Percentiles rank a stretch among this genome's conserved stretches.
Conservation (phyloP, 140 eudicot species). For the Flaveria floridana region DNA sequence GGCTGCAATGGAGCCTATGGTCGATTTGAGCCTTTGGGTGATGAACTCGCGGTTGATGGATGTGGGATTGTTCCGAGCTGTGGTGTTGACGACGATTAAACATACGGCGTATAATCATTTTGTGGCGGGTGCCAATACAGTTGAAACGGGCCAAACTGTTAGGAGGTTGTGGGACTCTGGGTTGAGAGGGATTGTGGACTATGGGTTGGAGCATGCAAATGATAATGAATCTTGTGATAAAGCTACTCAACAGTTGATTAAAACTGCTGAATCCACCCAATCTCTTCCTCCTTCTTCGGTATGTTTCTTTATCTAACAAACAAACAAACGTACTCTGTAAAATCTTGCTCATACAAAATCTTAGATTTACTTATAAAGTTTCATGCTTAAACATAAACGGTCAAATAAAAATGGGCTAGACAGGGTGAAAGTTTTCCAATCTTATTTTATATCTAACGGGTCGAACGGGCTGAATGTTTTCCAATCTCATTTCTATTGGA, state of each 20-base stretch:
- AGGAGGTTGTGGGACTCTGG: conserved; percentile 55
- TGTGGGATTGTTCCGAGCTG: conserved; percentile 30
- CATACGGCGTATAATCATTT: conserved; percentile 68
- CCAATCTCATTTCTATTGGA: neutral
- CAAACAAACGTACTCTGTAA: too few species aligned
- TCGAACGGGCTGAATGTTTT: neutral
- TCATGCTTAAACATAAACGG: neutral
- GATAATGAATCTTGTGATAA: conserved; percentile 74
- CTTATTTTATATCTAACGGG: neutral
- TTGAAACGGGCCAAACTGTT: conserved; percentile 58
- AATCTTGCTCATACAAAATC: neutral
- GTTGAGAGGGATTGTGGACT: conserved; percentile 77
- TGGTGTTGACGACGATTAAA: conserved; percentile 38
- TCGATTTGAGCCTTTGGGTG: conserved; percentile 71
- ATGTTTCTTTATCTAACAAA: conserved; percentile 19
- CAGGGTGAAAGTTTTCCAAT: too few species aligned
- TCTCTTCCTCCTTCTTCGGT: conserved; percentile 58
- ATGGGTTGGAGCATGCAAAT: conserved; percentile 78
- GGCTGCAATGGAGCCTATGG: conserved; percentile 60
- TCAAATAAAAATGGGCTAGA: too few species aligned
- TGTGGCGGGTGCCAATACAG: conserved; percentile 64
- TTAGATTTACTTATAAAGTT: neutral
- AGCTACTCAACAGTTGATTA: conserved; percentile 44
- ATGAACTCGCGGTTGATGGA: conserved; percentile 70
- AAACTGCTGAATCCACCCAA: conserved; percentile 52